Conservation (phyloP, 192 early-diverging fungal genomes). For the Haplosporangium gracile region DNA sequence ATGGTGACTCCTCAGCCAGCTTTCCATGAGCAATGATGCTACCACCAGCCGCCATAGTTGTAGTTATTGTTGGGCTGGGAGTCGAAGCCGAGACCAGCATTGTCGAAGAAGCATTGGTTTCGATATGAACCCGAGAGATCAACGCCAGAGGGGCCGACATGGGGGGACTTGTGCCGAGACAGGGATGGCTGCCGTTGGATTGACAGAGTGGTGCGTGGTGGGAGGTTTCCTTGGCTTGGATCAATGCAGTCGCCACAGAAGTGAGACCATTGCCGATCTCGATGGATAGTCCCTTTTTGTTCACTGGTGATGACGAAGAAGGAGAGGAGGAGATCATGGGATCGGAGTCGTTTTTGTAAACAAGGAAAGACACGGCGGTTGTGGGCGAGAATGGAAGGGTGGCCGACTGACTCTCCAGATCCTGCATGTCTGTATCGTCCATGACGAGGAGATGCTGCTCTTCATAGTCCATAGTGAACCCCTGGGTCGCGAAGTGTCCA, state of each 20-base stretch:
- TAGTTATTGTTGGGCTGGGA: not conserved
- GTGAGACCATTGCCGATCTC: not conserved
- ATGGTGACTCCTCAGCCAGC: not conserved
- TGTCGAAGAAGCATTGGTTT: slow-evolving; percentile 11
- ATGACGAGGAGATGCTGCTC: slow-evolving; percentile 1
- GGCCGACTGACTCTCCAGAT: not conserved
- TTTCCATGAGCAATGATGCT: not conserved
- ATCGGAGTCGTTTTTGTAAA: not conserved
- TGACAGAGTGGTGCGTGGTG: not conserved
- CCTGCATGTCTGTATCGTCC: not conserved
- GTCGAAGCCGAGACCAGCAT: not conserved
- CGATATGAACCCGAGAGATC: slow-evolving; percentile 7
- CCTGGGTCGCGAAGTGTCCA: slow-evolving; percentile 24
- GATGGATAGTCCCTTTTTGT: not conserved
- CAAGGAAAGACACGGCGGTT: not conserved
- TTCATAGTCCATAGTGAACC: slow-evolving; percentile 1
- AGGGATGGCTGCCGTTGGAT: not conserved
- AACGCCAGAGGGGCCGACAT: not conserved
- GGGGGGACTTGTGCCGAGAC: slow-evolving; percentile 5
- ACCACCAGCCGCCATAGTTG: not conserved
- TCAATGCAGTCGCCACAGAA: not conserved
- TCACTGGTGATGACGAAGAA: not conserved
- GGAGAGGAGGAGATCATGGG: not conserved
- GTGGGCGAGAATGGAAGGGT: not conserved
- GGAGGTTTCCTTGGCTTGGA: not conserved